Conservation (phyloP, 148 eudicot species). For the Euryodendron excelsum region DNA sequence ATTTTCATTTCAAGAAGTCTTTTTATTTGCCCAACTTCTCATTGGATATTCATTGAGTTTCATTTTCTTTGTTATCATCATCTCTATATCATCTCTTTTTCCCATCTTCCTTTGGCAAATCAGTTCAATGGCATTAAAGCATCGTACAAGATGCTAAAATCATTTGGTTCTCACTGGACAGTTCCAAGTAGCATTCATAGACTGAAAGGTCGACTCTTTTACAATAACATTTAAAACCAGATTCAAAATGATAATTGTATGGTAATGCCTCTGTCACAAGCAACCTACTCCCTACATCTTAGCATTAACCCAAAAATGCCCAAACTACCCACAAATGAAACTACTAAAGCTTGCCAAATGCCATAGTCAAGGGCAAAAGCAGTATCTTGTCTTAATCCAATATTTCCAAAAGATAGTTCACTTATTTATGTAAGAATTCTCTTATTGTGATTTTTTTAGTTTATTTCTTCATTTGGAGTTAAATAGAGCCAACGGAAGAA, state of each 20-base stretch:
- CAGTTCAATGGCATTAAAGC: background rate
- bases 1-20: background rate
- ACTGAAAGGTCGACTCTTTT: background rate
- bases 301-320: background rate
- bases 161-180: background rate
- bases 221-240: background rate
- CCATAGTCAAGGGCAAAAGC: background rate
- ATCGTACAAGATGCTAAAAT: background rate
- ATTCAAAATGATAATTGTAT: background rate
- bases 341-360: background rate
- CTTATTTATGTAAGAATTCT: background rate
- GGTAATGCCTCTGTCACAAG: background rate
- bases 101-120: background rate
- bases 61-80: background rate
- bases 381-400: background rate
- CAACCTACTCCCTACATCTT: background rate
- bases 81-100: background rate
- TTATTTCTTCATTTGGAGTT: background rate
- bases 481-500: background rate
- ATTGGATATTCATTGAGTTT: background rate
- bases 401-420: background rate
- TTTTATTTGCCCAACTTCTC: background rate
- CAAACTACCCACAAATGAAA: background rate
- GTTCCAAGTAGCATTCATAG: background rate
- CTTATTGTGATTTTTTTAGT: background rate